These are phyloP conservation scores for Phalaenopsis aphrodite DNA, from an alignment of 106 monocot species.

Conservation along the genomic window DNA sequence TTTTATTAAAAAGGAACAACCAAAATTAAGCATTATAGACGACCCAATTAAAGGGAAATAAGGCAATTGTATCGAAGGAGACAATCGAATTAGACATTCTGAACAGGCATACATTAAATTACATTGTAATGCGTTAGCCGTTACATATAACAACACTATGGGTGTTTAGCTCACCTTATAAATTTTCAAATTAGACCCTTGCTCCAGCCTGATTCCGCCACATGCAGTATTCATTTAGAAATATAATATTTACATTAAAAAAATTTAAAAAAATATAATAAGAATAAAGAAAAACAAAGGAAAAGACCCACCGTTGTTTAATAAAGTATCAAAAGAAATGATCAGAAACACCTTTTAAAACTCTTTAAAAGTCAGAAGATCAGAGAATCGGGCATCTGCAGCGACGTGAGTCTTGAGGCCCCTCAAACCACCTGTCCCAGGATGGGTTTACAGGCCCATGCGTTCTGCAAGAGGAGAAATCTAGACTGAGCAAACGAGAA, in stretches of 20 bases:
- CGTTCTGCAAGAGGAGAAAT: conserved; percentile 32
- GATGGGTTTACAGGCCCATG: conserved; percentile 35
- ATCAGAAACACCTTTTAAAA: neutral
- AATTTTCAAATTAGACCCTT: neutral
- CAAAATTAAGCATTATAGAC: too few species aligned
- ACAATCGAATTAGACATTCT: neutral
- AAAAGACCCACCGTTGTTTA: too few species aligned
- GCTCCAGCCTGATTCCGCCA: neutral
- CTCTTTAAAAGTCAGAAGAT: conserved; percentile 1
- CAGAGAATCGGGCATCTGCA: conserved; percentile 73
- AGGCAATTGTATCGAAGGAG: too few species aligned
- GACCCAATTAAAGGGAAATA: too few species aligned
- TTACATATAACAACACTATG: too few species aligned
- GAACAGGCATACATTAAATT: neutral
- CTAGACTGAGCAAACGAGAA: too few species aligned
- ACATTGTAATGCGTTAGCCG: neutral
- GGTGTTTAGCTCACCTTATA: neutral
- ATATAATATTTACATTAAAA: neutral
- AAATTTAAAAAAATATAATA: neutral
- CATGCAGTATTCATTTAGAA: too few species aligned
- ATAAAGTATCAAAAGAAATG: neutral
- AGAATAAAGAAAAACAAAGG: neutral
- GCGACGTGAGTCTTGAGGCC: conserved; percentile 44
- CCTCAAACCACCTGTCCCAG: conserved; percentile 86
- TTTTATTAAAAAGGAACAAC: too few species aligned